Evolutionary conservation across 768 basidiomycete genomes (phyloP).

Genomic region (Phaffia australis): DNA sequence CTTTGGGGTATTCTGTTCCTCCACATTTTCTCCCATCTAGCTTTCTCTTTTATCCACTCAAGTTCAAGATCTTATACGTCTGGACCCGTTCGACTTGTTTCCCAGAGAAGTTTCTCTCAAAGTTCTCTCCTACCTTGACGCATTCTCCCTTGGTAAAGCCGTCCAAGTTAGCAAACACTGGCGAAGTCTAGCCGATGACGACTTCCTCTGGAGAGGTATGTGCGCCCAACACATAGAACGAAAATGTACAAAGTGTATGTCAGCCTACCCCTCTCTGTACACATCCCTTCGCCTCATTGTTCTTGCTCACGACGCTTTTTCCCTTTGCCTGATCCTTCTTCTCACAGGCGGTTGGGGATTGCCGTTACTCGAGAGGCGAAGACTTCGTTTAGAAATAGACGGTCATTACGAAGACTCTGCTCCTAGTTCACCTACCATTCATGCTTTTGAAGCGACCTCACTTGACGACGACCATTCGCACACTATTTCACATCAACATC

Average conservation of each 20-base stretch:
- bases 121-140: constrained; percentile 79
- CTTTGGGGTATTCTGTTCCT: not conserved
- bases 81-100: constrained; percentile 84
- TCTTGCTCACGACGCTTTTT: not conserved
- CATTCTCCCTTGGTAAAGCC: constrained; percentile 82
- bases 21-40: constrained; percentile 49
- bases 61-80: constrained; percentile 79
- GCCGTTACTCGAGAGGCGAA: constrained; percentile 58
- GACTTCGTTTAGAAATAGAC: constrained; percentile 23
- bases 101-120: constrained; percentile 82
- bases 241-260: constrained; percentile 74
- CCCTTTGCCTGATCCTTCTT: not conserved
- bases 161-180: constrained; percentile 79
- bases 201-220: constrained; percentile 87
- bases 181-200: constrained; percentile 84
- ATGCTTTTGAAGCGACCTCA: not conserved
- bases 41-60: constrained; percentile 90
- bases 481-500: constrained; percentile 11
- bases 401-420: constrained; percentile 20
- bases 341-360: constrained; percentile 67
- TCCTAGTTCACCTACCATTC: not conserved
- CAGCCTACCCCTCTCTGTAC: too few species aligned
- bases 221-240: constrained; percentile 98
- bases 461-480: not conserved
- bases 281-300: not conserved